phyloP scores from a whole-genome alignment of 257 asterid species.

The Solanum pennellii region DNA sequence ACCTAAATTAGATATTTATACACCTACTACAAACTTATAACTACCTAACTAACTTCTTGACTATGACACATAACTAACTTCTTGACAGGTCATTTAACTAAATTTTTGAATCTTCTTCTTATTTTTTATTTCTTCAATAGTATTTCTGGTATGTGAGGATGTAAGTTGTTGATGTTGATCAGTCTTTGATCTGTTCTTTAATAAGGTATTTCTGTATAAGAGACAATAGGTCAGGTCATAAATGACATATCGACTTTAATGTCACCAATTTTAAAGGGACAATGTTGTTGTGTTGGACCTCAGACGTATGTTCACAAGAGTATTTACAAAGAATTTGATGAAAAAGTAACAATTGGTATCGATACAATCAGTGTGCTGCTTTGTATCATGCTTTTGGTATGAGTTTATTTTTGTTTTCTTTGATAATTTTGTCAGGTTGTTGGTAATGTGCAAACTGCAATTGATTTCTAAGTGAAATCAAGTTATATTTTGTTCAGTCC shows the following conservation, averaged over 20 bases:
- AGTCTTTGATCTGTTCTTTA: neutral
- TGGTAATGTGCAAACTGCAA: neutral
- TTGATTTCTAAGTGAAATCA: neutral
- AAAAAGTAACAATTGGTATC: slow-evolving; percentile 61
- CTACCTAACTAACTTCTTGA: too few species aligned
- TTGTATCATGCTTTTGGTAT: neutral
- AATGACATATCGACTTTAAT: neutral
- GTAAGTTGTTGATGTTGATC: neutral
- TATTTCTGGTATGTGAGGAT: slow-evolving; percentile 69
- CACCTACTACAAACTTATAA: too few species aligned
- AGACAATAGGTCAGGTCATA: neutral
- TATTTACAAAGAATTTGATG: slow-evolving; percentile 72
- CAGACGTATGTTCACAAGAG: slow-evolving; percentile 15
- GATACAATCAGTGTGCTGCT: neutral
- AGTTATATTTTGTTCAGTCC: neutral
- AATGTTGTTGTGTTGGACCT: slow-evolving; percentile 6
- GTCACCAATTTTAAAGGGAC: slow-evolving; percentile 42
- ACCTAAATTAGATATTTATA: too few species aligned
- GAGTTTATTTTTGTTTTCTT: slow-evolving; percentile 33
- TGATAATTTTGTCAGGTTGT: slow-evolving; percentile 27
- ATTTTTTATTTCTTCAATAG: neutral
- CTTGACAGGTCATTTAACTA: too few species aligned
- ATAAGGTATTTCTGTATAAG: slow-evolving; percentile 44
- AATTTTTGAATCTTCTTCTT: too few species aligned
- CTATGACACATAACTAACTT: too few species aligned